Evolutionary conservation across 225 moss, liverwort and hornwort species (phyloP).

Genomic region (Sphagnum contortum): DNA sequence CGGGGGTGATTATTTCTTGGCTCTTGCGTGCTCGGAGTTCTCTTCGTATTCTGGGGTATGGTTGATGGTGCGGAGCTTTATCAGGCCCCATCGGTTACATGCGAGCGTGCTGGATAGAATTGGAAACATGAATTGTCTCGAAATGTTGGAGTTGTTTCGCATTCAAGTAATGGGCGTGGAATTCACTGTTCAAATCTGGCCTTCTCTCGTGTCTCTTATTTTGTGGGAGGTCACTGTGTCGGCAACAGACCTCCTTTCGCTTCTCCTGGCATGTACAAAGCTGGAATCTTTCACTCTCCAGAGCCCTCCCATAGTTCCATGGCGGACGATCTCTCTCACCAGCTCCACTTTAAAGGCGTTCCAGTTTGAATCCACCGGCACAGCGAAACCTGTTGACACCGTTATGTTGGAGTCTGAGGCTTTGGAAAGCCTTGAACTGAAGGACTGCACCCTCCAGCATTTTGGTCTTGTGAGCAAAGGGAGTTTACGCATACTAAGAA

Average conservation of each 20-base stretch:
- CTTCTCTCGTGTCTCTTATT: slow-evolving; percentile 49
- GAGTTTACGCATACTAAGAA: slow-evolving; percentile 43
- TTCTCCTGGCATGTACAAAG: slow-evolving; percentile 63
- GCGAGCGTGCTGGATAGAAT: too few relatives aligned
- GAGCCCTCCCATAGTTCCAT: slow-evolving; percentile 16
- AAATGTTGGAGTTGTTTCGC: too few relatives aligned
- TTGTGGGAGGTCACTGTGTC: slow-evolving; percentile 54
- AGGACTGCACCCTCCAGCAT: slow-evolving; percentile 36
- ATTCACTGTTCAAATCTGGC: slow-evolving; percentile 38
- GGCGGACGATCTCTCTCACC: slow-evolving; percentile 30
- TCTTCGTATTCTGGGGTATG: too few relatives aligned
- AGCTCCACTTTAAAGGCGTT: slow-evolving; percentile 48
- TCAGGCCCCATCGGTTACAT: too few relatives aligned
- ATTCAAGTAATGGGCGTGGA: slow-evolving; percentile 6
- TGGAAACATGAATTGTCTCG: too few relatives aligned
- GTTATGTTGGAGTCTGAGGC: slow-evolving; percentile 50
- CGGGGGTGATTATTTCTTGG: too few relatives aligned
- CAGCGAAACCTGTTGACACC: slow-evolving; percentile 18
- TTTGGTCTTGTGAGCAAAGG: slow-evolving; percentile 60
- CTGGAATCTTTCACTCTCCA: slow-evolving; percentile 52
- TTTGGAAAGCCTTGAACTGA: slow-evolving; percentile 44
- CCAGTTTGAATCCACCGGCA: slow-evolving; percentile 25
- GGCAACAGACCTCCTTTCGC: slow-evolving; percentile 43
- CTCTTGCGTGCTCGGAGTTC: too few relatives aligned
- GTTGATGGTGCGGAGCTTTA: too few relatives aligned